Conservation (phyloP, 139 green algal genomes). For the Marvania coccoides region DNA sequence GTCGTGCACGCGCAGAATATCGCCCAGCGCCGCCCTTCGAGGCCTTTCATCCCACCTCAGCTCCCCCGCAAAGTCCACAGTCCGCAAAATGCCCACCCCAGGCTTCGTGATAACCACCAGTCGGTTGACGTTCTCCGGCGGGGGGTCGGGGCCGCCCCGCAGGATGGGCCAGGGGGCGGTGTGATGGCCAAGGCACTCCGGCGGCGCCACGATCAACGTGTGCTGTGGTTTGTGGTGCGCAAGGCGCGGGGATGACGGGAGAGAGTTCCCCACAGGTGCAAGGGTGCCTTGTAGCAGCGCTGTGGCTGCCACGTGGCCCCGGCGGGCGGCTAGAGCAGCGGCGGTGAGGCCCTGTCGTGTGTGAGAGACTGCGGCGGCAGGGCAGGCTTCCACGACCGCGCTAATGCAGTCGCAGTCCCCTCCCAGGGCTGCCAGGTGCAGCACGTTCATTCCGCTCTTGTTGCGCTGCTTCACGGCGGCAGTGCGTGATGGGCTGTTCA, state of each 20-base stretch:
- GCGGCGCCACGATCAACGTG: conserved; percentile 59
- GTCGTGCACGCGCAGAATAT: conserved; percentile 80
- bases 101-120: conserved; percentile 56
- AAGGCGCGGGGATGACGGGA: neutral
- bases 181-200: conserved; percentile 54
- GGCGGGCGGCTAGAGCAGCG: conserved; percentile 22
- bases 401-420: conserved; percentile 23
- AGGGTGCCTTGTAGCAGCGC: neutral
- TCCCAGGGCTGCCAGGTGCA: conserved; percentile 50
- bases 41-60: conserved; percentile 44
- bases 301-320: conserved; percentile 26
- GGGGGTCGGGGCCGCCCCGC: conserved; percentile 26
- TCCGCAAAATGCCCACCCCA: conserved; percentile 49
- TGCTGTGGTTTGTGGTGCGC: neutral
- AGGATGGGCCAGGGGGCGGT: conserved; percentile 50
- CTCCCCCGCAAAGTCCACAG: conserved; percentile 32
- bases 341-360: conserved; percentile 40
- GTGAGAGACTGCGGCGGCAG: neutral
- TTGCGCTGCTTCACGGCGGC: conserved; percentile 27
- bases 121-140: conserved; percentile 79
- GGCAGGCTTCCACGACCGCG: neutral
- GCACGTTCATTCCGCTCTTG: conserved; percentile 36
- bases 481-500: neutral
- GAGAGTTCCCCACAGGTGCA: neutral
- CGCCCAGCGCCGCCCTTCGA: conserved; percentile 35